These are phyloP conservation scores for Umbilicus rupestris DNA, from an alignment of 164 flowering plant genomes.

Conservation along the genomic window DNA sequence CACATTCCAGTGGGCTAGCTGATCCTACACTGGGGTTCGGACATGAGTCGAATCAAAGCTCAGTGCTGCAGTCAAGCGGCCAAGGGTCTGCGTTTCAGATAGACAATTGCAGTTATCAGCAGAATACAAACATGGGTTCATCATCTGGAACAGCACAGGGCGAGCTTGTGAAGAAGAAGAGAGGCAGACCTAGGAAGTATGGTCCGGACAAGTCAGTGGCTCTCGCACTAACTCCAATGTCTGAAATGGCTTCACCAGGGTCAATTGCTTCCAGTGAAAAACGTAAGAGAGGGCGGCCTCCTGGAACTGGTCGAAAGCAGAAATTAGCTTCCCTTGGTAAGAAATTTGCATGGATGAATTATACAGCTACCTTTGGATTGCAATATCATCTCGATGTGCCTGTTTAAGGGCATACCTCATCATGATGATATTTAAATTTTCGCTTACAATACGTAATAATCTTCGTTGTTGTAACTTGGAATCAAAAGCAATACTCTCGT, in stretches of 20 bases:
- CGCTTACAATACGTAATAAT: no score
- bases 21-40: slow-evolving; percentile 27
- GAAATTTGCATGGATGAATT: slow-evolving; percentile 1
- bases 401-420: not conserved
- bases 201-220: slow-evolving; percentile 50
- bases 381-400: no score
- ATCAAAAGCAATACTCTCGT: no score
- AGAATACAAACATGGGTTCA: slow-evolving; percentile 19
- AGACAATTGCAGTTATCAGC: slow-evolving; percentile 28
- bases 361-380: not conserved
- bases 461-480: no score
- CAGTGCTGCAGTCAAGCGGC: slow-evolving; percentile 27
- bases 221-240: slow-evolving; percentile 40
- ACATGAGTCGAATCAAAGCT: slow-evolving; percentile 21
- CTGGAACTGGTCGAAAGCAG: slow-evolving; percentile 66
- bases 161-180: slow-evolving; percentile 49
- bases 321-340: slow-evolving; percentile 43
- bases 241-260: slow-evolving; percentile 20
- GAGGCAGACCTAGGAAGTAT: slow-evolving; percentile 68
- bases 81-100: slow-evolving; percentile 21
- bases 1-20: slow-evolving; percentile 18
- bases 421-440: not conserved
- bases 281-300: slow-evolving; percentile 45
- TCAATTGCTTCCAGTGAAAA: slow-evolving; percentile 17
- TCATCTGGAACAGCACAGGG: slow-evolving; percentile 19